These are phyloP conservation scores for Phascolomyces articulosus DNA, from an alignment of 371 early-diverging fungal species.

Conservation along the genomic window DNA sequence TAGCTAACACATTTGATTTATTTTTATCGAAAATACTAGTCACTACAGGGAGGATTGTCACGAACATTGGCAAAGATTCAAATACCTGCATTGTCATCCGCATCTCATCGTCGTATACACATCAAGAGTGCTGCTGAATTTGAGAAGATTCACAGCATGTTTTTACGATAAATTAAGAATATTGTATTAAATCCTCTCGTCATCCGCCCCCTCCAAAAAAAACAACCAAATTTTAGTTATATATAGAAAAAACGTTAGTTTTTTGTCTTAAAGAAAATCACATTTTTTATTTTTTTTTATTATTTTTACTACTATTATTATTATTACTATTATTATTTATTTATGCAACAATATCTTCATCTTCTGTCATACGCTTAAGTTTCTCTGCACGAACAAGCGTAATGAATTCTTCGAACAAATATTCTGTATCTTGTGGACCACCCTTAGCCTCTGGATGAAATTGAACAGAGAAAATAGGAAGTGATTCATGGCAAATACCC, in stretches of 20 bases:
- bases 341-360: background rate
- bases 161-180: conserved; percentile 27
- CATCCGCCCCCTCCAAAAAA: no score
- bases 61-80: conserved; percentile 26
- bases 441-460: conserved; percentile 97
- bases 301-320: background rate
- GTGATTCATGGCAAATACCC: conserved; percentile 78
- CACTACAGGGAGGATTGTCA: background rate
- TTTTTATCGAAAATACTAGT: background rate
- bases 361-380: conserved; percentile 4
- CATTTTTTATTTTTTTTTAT: no score
- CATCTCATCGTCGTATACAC: conserved; percentile 27
- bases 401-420: conserved; percentile 79
- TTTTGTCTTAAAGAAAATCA: background rate
- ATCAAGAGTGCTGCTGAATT: conserved; percentile 35
- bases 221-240: background rate
- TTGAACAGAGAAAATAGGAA: conserved; percentile 87
- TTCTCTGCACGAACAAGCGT: conserved; percentile 18
- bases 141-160: conserved; percentile 38
- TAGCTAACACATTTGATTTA: no score
- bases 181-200: no score
- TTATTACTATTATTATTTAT: background rate
- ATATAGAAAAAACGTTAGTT: background rate
- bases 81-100: conserved; percentile 17
- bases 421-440: conserved; percentile 93